Percentiles rank a stretch among this genome's conserved stretches.
phyloP scores from a whole-genome alignment of 1,284 basidiomycete species.

The Malassezia psittaci region DNA sequence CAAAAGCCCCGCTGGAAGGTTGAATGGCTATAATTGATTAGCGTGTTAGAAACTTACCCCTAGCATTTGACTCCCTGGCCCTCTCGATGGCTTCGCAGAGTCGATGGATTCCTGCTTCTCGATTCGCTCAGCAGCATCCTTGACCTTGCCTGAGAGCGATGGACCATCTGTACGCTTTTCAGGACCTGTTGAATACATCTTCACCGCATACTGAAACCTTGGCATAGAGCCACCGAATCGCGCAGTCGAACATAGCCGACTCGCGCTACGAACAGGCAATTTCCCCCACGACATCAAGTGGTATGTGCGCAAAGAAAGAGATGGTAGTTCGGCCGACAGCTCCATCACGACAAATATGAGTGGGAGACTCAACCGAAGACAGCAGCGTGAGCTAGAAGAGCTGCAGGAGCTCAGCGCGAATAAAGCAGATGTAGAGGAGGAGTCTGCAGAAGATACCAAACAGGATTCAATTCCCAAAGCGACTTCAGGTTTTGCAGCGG shows the following conservation, averaged over 20 bases:
- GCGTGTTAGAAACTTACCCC: background rate
- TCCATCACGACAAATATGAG: constrained; percentile 19
- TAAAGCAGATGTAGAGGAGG: background rate
- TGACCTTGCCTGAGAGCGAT: background rate
- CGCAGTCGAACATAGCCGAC: background rate
- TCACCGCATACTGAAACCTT: background rate
- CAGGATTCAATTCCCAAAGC: no score
- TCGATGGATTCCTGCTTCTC: background rate
- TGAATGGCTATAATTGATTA: constrained; percentile 57
- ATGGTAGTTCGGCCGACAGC: background rate
- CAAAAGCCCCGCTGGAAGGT: constrained; percentile 67
- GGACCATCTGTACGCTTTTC: background rate
- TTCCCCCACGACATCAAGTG: background rate
- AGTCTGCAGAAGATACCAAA: background rate
- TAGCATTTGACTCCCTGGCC: background rate
- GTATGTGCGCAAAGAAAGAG: background rate
- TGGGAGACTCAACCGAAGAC: constrained; percentile 36
- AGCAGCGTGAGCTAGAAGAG: constrained; percentile 38
- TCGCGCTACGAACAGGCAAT: background rate
- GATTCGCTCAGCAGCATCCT: background rate
- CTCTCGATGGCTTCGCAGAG: background rate
- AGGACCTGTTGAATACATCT: background rate
- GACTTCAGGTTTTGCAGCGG: constrained; percentile 1
- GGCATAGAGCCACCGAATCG: background rate
- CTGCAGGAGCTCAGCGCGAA: constrained; percentile 25